These are phyloP conservation scores for Warburgia ugandensis DNA, from an alignment of 164 flowering plant species.

Conservation along the genomic window DNA sequence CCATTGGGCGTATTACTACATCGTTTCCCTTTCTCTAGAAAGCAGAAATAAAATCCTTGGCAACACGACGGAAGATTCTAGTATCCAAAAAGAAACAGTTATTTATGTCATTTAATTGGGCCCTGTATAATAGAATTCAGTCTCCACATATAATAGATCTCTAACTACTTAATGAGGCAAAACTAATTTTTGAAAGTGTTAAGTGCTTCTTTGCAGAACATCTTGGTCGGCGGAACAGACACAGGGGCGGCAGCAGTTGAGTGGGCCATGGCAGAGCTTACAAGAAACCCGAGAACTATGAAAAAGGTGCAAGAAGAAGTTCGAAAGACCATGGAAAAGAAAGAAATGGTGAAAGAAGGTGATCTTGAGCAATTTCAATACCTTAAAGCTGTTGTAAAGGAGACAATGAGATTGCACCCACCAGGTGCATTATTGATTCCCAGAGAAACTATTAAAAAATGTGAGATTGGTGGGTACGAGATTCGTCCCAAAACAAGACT, in stretches of 20 bases:
- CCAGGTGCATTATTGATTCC: slow-evolving; percentile 1
- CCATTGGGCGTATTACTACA: no score
- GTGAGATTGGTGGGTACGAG: neutral
- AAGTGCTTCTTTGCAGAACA: neutral
- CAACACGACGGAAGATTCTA: no score
- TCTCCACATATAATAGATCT: neutral
- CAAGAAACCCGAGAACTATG: neutral
- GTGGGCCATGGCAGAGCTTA: slow-evolving; percentile 5
- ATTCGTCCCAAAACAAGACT: neutral
- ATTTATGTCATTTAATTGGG: no score
- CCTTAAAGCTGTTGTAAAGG: neutral
- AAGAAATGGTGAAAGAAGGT: neutral
- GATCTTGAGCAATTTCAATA: neutral
- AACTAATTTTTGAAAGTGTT: neutral
- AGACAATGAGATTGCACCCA: slow-evolving; percentile 2
- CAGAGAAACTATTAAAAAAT: neutral
- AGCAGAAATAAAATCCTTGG: no score
- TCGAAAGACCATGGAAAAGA: neutral
- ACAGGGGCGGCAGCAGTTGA: neutral
- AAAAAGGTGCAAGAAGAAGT: neutral
- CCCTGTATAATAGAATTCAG: neutral
- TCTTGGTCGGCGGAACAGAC: neutral
- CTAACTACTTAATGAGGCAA: neutral
- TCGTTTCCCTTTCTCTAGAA: no score
- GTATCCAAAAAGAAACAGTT: no score